phyloP scores from a whole-genome alignment of 2,329 filamentous ascomycete genomes.

The Penicillium freii region DNA sequence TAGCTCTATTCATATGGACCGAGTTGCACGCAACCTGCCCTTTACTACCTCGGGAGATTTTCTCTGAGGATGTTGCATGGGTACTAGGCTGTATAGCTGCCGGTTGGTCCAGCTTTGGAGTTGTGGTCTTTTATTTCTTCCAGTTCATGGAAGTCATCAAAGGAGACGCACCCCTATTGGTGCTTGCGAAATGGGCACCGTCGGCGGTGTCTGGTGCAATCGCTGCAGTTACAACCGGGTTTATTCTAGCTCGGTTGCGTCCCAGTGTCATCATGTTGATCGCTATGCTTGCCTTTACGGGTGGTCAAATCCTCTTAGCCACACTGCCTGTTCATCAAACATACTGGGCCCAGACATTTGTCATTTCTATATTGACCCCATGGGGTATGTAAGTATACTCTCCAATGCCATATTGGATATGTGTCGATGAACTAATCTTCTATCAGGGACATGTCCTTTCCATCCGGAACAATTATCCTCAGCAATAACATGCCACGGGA shows the following conservation, averaged over 20 bases:
- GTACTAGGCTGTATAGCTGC: slow-evolving; percentile 56
- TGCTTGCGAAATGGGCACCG: slow-evolving; percentile 29
- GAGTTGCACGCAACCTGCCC: slow-evolving; percentile 51
- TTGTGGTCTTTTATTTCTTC: slow-evolving; percentile 55
- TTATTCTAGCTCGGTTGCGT: slow-evolving; percentile 33
- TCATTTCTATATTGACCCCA: slow-evolving; percentile 30
- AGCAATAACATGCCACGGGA: slow-evolving; percentile 51
- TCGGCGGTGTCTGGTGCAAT: slow-evolving; percentile 30
- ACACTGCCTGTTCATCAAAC: slow-evolving; percentile 41
- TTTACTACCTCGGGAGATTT: slow-evolving; percentile 55
- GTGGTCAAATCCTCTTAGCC: slow-evolving; percentile 41
- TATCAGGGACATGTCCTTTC: slow-evolving; percentile 65
- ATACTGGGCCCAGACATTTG: slow-evolving; percentile 44
- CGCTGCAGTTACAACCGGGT: slow-evolving; percentile 36
- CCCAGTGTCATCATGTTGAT: slow-evolving; percentile 39
- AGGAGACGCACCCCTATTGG: slow-evolving; percentile 30
- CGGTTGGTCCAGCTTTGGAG: slow-evolving; percentile 56
- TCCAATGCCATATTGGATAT: neutral
- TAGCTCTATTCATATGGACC: slow-evolving; percentile 55
- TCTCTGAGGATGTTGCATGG: slow-evolving; percentile 52
- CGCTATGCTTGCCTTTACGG: slow-evolving; percentile 32
- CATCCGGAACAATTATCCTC: slow-evolving; percentile 61
- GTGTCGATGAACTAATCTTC: neutral
- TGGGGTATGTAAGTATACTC: slow-evolving; percentile 32
- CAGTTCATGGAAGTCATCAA: slow-evolving; percentile 49